Base-by-base conservation (phyloP, 345 rosid genomes). In the Eucalyptus tenuipes region DNA sequence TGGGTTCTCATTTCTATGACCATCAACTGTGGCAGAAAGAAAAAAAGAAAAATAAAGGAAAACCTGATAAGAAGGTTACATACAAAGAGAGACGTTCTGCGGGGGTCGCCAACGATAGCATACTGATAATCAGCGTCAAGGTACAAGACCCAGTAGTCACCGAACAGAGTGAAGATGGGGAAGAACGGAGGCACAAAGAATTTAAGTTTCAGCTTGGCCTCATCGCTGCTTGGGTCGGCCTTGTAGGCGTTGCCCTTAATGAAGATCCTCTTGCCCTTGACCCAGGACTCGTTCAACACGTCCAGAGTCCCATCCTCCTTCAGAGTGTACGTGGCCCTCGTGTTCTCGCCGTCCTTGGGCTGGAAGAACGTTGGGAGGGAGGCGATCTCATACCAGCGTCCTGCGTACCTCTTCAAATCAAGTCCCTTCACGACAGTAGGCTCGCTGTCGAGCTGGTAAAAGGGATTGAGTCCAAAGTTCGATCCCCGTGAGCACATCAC, bases 331-430 rank as follows among this genome's bases (percentile, higher is more conserved):
- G 99, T 97, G 55, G 99, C 99, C 64, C 98, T 93, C 5, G 98
- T 96, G 93, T 96, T 91, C 86, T 5, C 92, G 10, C 99, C 97
- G 90, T 94, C 88, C 89, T 86, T 93, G 10, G 99, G 99, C 88
- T 95, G 98, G 89, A 94, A 94, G 25, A 25, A 9, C 6, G 99
- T 95, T 1, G 97, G 98, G 88, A 96, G 93, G 37, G 96, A 94
- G 13, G 99, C 99, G 80, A 96, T 95, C 91, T 96, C 99, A 91
- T 97, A 95, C 99, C 99, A 96, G 80, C 98, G 93, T 9, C 99
- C 99, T 97, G 94, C 95, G 93, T 96, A 97, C 52, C 95, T 92
- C 87, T 91, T 75, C 88, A 96, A 3, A 90, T 97, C 98, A 11
- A 59, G 15, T 25, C n/a, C 66, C 66, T 59, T 59, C 3, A 59